A percentile compares a stretch with the other conserved stretches of the same genome.
These are phyloP conservation scores for Astrothelium macrocarpum DNA, from an alignment of 495 filamentous ascomycete species.

Conservation along the genomic window DNA sequence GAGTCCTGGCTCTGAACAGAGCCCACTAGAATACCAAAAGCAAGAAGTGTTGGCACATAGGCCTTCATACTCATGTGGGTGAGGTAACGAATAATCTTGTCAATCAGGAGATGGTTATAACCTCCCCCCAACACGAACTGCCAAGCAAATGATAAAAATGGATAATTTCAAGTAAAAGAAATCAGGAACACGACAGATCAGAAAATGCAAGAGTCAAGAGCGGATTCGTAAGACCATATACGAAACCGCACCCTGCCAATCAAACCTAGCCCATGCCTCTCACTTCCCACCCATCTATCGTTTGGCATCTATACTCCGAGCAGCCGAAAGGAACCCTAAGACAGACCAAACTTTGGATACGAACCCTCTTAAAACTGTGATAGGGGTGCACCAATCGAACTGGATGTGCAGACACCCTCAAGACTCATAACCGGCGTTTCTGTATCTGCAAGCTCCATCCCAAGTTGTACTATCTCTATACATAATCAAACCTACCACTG, in stretches of 20 bases:
- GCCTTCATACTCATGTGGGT: not conserved
- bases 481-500: too few species aligned
- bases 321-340: not conserved
- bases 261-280: not conserved
- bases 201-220: not conserved
- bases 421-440: not conserved
- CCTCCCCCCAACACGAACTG: too few species aligned
- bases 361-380: not conserved
- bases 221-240: not conserved
- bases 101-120: too few species aligned
- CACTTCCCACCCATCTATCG: too few species aligned
- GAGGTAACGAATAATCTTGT: not conserved
- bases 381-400: not conserved
- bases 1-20: not conserved
- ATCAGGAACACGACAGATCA: not conserved
- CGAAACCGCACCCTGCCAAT: conserved; percentile 2
- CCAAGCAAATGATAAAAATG: too few species aligned
- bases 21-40: not conserved
- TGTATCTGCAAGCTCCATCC: not conserved
- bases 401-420: not conserved
- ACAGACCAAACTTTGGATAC: not conserved
- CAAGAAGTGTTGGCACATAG: not conserved
- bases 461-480: not conserved
- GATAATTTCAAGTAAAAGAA: not conserved
- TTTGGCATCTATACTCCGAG: too few species aligned